These are phyloP conservation scores for Skeletonema potamos DNA, from an alignment of 108 stramenopile species.

Conservation along the genomic window DNA sequence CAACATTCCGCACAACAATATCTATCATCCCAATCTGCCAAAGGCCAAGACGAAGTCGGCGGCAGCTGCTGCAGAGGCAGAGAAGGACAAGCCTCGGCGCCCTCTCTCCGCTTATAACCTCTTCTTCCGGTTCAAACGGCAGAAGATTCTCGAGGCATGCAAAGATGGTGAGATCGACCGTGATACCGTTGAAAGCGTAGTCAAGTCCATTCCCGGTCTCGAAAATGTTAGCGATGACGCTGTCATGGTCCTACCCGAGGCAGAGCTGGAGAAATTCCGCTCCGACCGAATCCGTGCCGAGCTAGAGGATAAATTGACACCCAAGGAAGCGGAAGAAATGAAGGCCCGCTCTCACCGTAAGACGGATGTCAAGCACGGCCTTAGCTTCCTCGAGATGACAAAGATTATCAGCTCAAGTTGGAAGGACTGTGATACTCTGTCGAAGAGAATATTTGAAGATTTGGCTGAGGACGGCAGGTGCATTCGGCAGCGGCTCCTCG, in stretches of 20 bases:
- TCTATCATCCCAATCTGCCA: too few relatives aligned
- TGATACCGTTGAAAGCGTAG: neutral
- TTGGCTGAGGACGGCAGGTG: conserved; percentile 1
- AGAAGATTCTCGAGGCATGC: neutral
- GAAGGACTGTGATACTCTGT: neutral
- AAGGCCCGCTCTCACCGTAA: neutral
- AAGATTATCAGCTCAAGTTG: neutral
- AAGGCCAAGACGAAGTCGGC: neutral
- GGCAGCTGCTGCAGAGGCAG: neutral
- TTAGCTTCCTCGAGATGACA: conserved; percentile 5
- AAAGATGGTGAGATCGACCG: neutral
- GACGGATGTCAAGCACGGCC: neutral
- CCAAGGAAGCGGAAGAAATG: neutral
- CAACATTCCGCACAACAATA: neutral
- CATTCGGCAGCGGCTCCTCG: neutral
- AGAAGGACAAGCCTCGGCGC: neutral
- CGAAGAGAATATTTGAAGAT: neutral
- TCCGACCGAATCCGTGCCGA: neutral
- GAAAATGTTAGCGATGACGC: neutral
- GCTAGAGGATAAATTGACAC: neutral
- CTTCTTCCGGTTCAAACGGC: conserved; percentile 4
- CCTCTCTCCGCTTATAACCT: conserved; percentile 5
- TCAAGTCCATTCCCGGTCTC: neutral
- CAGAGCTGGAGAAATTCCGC: neutral
- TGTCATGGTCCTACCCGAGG: neutral